Base-by-base conservation (phyloP, 1,284 basidiomycete genomes). In the Trametes pubescens region DNA sequence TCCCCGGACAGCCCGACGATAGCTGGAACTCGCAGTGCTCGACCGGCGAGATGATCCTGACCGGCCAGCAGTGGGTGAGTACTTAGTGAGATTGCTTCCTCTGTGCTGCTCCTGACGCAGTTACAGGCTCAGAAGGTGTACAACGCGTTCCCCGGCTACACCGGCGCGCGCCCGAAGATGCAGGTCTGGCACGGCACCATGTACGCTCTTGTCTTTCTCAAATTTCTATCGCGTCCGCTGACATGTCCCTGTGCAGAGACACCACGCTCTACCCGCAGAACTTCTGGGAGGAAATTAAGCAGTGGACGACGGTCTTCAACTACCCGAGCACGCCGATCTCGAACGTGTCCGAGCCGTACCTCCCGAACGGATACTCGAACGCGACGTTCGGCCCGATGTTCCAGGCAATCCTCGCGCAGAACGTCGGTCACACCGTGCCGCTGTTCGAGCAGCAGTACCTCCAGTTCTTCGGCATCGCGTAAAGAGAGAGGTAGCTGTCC, bases 141-240 rank as follows among this genome's bases (percentile, higher is more conserved):
- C 46, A 71, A 69, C 47, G 83, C 78, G 24, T 86, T 79, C 71
- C 83, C 84, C 9, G 84, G 84, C 40, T 86, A 77, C 75, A 83
- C 81, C 13, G 85, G 84, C n/a, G 55, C 77, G 5, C 78, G 80
- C 46, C 84, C 84, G 32, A 84, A 81, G 70, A 77, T 86, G 68
- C 82, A 84, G 72, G 75, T 85, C 65, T 86, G 83, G 83, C 84
- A 86, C 71, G 84, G 84, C 58, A 84, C 83, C 26, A 76, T 73
- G 80, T 84, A 72, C 66, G 81, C 76, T 21, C 62, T 29, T 32
- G 46, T 34, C 32, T 57, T 8, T 47, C 43, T 47, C 22, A 21
- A 47, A 34, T 24, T 21, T 32, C 18, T n/a, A 13, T n/a, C 9
- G 10, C 6, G 35, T n/a, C 61, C 21, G 62, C 49, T 22, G 32